Percentiles rank a stretch among this genome's conserved stretches.
These are phyloP conservation scores for Salix arbutifolia DNA, from an alignment of 345 rosid genomes.

Conservation along the genomic window DNA sequence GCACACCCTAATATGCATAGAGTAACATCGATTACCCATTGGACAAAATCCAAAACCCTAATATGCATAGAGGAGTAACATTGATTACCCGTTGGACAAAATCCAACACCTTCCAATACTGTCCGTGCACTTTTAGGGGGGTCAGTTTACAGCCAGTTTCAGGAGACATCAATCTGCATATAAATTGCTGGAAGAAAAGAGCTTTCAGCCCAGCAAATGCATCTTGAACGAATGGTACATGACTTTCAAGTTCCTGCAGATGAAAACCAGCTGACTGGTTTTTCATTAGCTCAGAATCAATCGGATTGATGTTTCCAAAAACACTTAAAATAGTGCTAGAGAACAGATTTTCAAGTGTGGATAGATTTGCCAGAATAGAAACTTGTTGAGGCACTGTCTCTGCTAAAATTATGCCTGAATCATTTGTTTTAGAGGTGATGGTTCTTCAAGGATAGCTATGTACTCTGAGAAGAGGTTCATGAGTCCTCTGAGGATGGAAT, in stretches of 20 bases:
- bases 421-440: slow-evolving; percentile 21
- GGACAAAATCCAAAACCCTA: no score
- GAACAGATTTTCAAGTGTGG: slow-evolving; percentile 41
- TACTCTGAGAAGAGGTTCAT: slow-evolving; percentile 44
- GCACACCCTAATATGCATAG: no score
- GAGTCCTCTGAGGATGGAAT: slow-evolving; percentile 38
- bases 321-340: slow-evolving; percentile 24
- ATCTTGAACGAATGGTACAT: slow-evolving; percentile 27
- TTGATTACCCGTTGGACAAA: no score
- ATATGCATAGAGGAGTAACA: no score
- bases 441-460: slow-evolving; percentile 36
- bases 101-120: not conserved
- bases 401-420: slow-evolving; percentile 25
- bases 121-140: slow-evolving; percentile 8
- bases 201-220: slow-evolving; percentile 35
- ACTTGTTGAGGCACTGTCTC: slow-evolving; percentile 40
- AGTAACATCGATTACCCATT: no score
- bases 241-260: slow-evolving; percentile 32
- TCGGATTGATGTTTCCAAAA: slow-evolving; percentile 16
- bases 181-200: slow-evolving; percentile 36
- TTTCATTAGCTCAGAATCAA: slow-evolving; percentile 14
- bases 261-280: slow-evolving; percentile 11
- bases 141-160: slow-evolving; percentile 13
- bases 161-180: slow-evolving; percentile 27
- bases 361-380: slow-evolving; percentile 44